A percentile compares a stretch with the other conserved stretches of the same genome.
These are phyloP conservation scores for Trypanosoma vivax DNA, from an alignment of 208 protist genomes.

Conservation along the genomic window DNA sequence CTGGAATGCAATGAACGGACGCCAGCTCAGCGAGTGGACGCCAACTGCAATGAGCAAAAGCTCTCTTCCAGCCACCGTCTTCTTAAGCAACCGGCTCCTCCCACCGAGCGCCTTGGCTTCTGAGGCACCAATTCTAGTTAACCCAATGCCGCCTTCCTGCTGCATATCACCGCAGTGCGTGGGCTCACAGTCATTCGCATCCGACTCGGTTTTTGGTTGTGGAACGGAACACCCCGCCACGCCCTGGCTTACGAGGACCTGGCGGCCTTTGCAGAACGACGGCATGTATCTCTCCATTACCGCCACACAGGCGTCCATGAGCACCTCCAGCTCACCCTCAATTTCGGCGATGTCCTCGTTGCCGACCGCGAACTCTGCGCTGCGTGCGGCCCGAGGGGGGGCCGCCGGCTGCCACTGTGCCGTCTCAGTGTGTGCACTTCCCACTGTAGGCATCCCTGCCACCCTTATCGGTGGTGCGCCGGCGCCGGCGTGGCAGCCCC, in stretches of 20 bases:
- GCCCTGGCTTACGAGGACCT: background rate
- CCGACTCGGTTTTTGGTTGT: background rate
- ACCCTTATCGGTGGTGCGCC: too few relatives aligned
- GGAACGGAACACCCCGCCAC: background rate
- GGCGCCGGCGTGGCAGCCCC: too few relatives aligned
- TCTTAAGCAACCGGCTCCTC: slow-evolving; percentile 15
- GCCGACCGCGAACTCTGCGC: slow-evolving; percentile 3
- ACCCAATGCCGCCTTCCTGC: background rate
- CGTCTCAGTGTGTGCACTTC: background rate
- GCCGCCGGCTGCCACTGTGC: background rate
- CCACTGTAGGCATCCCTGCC: too few relatives aligned
- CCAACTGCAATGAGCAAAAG: slow-evolving; percentile 22
- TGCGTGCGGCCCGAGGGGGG: background rate
- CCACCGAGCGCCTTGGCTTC: slow-evolving; percentile 21
- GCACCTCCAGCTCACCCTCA: slow-evolving; percentile 20
- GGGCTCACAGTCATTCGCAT: background rate
- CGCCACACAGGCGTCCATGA: slow-evolving; percentile 16
- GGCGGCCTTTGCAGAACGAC: slow-evolving; percentile 3
- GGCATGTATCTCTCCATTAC: slow-evolving; percentile 18
- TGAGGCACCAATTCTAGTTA: slow-evolving; percentile 1
- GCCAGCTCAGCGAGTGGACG: slow-evolving; percentile 18
- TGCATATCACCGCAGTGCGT: background rate
- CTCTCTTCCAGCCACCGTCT: slow-evolving; percentile 11
- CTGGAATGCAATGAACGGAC: slow-evolving; percentile 20
- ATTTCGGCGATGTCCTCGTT: slow-evolving; percentile 22